These are phyloP conservation scores for Butyriboletus loyo DNA, from an alignment of 768 basidiomycete species.

Conservation along the genomic window DNA sequence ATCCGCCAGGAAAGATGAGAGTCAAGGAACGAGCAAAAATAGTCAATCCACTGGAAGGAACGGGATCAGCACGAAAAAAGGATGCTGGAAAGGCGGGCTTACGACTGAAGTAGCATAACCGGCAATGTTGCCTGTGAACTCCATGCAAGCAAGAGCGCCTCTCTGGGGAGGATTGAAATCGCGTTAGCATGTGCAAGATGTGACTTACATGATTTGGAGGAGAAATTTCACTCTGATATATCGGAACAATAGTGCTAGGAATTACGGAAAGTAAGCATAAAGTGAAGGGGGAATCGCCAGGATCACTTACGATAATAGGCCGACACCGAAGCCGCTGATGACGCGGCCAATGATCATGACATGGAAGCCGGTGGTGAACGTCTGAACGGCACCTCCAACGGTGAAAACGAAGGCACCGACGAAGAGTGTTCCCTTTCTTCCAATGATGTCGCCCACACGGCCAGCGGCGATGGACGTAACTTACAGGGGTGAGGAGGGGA, in stretches of 20 bases:
- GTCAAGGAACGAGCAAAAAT: slow-evolving; percentile 86
- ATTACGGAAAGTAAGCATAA: slow-evolving; percentile 4
- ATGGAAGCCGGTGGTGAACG: slow-evolving; percentile 73
- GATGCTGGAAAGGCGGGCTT: slow-evolving; percentile 30
- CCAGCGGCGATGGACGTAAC: slow-evolving; percentile 90
- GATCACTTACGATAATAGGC: slow-evolving; percentile 71
- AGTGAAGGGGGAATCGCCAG: not conserved
- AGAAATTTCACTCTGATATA: slow-evolving; percentile 94
- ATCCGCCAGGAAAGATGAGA: slow-evolving; percentile 89
- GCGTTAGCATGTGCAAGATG: not conserved
- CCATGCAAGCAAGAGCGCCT: slow-evolving; percentile 90
- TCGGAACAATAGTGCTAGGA: slow-evolving; percentile 85
- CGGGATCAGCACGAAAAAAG: not conserved
- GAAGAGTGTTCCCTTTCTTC: slow-evolving; percentile 81
- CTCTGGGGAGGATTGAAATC: slow-evolving; percentile 45
- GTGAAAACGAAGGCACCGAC: slow-evolving; percentile 82
- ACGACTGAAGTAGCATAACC: slow-evolving; percentile 91
- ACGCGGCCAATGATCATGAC: slow-evolving; percentile 83
- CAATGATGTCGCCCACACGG: slow-evolving; percentile 81
- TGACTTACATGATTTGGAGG: slow-evolving; percentile 78
- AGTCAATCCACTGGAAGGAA: slow-evolving; percentile 77
- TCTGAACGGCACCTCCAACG: slow-evolving; percentile 82
- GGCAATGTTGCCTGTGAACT: slow-evolving; percentile 89
- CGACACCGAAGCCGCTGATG: slow-evolving; percentile 86
- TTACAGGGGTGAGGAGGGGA: slow-evolving; percentile 27